A percentile compares a stretch with the other conserved stretches of the same genome.
phyloP scores from a whole-genome alignment of 2,329 filamentous ascomycete genomes.

The Didymella arachidicola region DNA sequence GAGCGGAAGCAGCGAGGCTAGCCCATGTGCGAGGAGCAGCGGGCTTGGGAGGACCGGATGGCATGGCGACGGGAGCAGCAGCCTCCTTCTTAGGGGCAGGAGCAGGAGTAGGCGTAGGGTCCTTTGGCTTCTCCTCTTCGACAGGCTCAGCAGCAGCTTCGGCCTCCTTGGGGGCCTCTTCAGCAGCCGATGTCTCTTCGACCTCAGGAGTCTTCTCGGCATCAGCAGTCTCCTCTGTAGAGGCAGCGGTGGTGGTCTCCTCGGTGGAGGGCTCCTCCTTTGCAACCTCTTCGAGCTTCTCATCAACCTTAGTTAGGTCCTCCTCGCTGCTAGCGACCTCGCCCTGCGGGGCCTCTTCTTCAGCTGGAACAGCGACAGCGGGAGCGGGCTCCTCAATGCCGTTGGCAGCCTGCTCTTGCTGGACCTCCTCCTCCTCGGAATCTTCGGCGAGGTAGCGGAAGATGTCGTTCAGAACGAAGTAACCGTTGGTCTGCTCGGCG shows the following conservation, averaged over 20 bases:
- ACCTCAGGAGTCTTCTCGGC: constrained; percentile 47
- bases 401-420: constrained; percentile 44
- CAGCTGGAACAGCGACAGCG: constrained; percentile 43
- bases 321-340: constrained; percentile 54
- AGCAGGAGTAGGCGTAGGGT: constrained; percentile 65
- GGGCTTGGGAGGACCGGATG: constrained; percentile 66
- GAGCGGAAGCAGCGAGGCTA: constrained; percentile 66
- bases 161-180: constrained; percentile 49
- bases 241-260: constrained; percentile 42
- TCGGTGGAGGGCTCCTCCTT: constrained; percentile 44
- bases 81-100: constrained; percentile 59
- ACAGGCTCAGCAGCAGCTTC: constrained; percentile 42
- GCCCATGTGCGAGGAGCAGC: constrained; percentile 74
- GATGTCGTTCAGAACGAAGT: constrained; percentile 98
- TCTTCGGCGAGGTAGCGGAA: constrained; percentile 92
- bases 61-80: constrained; percentile 58
- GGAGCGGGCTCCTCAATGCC: constrained; percentile 53
- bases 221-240: constrained; percentile 50
- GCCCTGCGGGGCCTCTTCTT: constrained; percentile 41
- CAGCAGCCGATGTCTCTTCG: constrained; percentile 51
- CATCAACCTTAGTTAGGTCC: constrained; percentile 64
- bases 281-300: constrained; percentile 74
- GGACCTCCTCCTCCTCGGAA: constrained; percentile 68
- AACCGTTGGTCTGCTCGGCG: constrained; percentile 93
- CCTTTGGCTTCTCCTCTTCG: constrained; percentile 68